Base-by-base conservation (phyloP, 257 asterid genomes). In the Petunia secreta region DNA sequence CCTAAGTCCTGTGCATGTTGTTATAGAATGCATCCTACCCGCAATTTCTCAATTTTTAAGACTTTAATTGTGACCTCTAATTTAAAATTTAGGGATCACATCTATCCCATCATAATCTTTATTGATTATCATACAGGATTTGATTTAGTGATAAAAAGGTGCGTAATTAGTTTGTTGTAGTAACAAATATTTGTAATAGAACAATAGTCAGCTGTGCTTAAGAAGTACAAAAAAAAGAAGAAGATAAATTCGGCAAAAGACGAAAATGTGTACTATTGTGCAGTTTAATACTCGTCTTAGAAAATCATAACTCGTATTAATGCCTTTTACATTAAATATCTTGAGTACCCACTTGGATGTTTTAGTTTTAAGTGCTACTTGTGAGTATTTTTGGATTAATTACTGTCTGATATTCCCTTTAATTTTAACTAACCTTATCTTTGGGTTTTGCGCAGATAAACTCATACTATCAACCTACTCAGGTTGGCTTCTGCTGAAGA, bases 331-430 rank as follows among this genome's bases (percentile, higher is more conserved):
- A 64, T 38, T 63, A 64, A 39, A 5, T 62, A 34, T 66, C 38
- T 66, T 66, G 75, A 43, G 6, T 44, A 44, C 43, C 77, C 44
- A 71, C 77, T 71, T 48, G 77, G 0, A 3, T 71, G 3, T 71
- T 71, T 34, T 71, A 9, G 60, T 68, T 68, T 1, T 6, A 68
- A 44, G 75, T 44, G 54, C 57, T 7, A 9, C 68, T 37, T 63
- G 10, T 38, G 50, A 5, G 34, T 39, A 25, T 34, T 10, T 34
- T 11, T 48, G 60, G 77, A 71, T 71, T 71, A 71, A 48, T 48
- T 71, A 71, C 13, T 34, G 44, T 46, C 44, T 48, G 25, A 71
- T 71, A 71, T 71, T 34, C 60, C 60, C 1, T 48, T 46, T 25
- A 25, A 25, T 25, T 25, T 48, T 9, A 48, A 71, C 60, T 46